Base-by-base conservation (phyloP, 768 basidiomycete genomes). In the Boletus subcaerulescens region DNA sequence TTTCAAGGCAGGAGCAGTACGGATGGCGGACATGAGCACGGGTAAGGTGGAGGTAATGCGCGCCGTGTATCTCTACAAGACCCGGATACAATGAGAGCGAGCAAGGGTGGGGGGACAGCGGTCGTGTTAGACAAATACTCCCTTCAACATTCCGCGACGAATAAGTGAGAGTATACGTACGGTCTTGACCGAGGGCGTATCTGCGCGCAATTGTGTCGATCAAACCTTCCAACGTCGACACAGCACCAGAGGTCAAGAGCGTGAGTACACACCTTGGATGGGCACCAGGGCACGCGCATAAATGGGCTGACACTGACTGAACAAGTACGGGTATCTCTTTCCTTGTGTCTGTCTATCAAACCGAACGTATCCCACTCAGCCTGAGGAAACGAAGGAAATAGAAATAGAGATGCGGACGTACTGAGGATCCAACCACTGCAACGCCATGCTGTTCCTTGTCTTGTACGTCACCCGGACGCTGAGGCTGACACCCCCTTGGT, bases 381-480 rank as follows among this genome's bases (percentile, higher is more conserved):
- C n/a, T 0, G 38, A 9, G 11, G n/a, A 20, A 29, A 29, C 29
- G 7, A 29, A 29, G 26, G 26, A 9, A n/a, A n/a, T n/a, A n/a
- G n/a, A n/a, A 14, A 17, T 14, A 12, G 32, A 17, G 15, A 39
- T 17, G 18, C 26, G 10, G 56, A 69, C 77, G 41, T 66, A 91
- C 85, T 86, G 82, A 59, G 91, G 87, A 24, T 82, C 84, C 18
- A 95, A 77, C 92, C 92, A 96, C 55, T 94, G 93, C 22, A 97
- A 74, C 2, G 93, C 92, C 10, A 84, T 87, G 66, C 85, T 85
- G 9, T 81, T 72, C 13, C 87, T 91, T 0, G 93, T 95, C 47
- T 76, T 72, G 66, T 95, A 96, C 36, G 71, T 75, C 45, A 91
- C 78, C 29, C 75, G 72, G 52, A 92, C 69, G 4, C 72, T 64